Base-by-base conservation (phyloP, 164 flowering plant genomes). In the Annona squamosa region DNA sequence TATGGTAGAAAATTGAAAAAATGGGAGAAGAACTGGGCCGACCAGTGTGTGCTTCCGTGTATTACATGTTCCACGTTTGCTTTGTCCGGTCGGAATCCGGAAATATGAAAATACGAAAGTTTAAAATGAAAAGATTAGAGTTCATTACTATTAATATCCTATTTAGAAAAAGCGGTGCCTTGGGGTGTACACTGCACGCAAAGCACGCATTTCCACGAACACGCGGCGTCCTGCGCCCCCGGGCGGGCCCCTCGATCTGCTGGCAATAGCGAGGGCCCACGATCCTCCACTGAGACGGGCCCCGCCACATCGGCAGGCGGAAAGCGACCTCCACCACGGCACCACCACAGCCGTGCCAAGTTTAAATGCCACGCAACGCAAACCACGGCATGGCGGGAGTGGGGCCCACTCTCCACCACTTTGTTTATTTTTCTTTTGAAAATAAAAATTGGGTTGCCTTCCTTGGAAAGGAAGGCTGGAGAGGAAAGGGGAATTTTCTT, bases 311-410 rank as follows among this genome's bases (percentile, higher is more conserved):
- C 17, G 61, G 74, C 78, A 71, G 77, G 76, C 79, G 77, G 83
- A 84, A 82, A 81, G 81, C 12, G 78, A 80, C 81, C 63, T 4
- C 75, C 82, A 81, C 84, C 72, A 73, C 78, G 37, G 37, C 37
- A 26, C 37, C 37, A 26, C 37, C 37, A 26, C 37, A 26, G 37
- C 37, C 37, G 37, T 26, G 37, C 37, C 37, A 26, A 48, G 70
- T 57, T 48, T 68, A 64, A 76, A 73, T 83, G 59, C 83, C 82
- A 72, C 84, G 37, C 37, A 26, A 26, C 37, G 37, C 74, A 82
- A 82, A 78, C 82, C 80, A 82, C 78, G 82, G 85, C 77, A 80
- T 73, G 72, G 79, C 59, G 76, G 80, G 70, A 74, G 68, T 37
- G 70, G 46, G 56, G 48, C 17, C 18, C 63, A 52, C 44, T n/a